Conservation (phyloP, 1,284 basidiomycete genomes). For the Ustilago trichophora region DNA sequence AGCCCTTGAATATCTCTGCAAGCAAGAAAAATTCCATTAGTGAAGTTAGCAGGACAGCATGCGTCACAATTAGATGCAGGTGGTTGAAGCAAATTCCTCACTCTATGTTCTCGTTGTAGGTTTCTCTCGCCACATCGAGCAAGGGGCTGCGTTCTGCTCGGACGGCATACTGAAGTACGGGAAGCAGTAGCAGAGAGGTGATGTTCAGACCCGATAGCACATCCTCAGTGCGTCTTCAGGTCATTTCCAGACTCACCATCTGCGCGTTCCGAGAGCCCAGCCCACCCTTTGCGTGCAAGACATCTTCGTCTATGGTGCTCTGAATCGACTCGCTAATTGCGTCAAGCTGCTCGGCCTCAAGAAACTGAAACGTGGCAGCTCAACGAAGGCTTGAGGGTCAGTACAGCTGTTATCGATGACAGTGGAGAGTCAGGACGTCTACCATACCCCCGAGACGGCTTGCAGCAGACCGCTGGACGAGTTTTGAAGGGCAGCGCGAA, state of each 20-base stretch:
- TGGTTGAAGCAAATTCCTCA: slow-evolving; percentile 4
- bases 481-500: slow-evolving; percentile 74
- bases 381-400: not conserved
- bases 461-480: slow-evolving; percentile 73
- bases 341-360: slow-evolving; percentile 76
- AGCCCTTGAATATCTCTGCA: slow-evolving; percentile 78
- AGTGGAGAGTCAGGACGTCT: not conserved
- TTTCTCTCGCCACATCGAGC: slow-evolving; percentile 89
- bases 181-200: not conserved
- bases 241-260: slow-evolving; percentile 42
- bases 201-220: not conserved
- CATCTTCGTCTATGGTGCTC: slow-evolving; percentile 77
- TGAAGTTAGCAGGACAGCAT: too few relatives aligned
- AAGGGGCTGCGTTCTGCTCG: slow-evolving; percentile 81
- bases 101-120: slow-evolving; percentile 81
- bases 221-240: too few relatives aligned
- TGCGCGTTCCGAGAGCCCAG: slow-evolving; percentile 12
- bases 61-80: too few relatives aligned
- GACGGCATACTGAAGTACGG: slow-evolving; percentile 75
- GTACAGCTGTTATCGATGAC: not conserved
- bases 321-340: slow-evolving; percentile 74
- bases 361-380: slow-evolving; percentile 72
- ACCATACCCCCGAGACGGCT: slow-evolving; percentile 73
- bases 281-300: slow-evolving; percentile 39
- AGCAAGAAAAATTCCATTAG: not conserved